Evolutionary conservation across 768 basidiomycete species (phyloP), one percentile per base, ranked within the genome.

Genomic region (Trichaptum fuscoviolaceum): DNA sequence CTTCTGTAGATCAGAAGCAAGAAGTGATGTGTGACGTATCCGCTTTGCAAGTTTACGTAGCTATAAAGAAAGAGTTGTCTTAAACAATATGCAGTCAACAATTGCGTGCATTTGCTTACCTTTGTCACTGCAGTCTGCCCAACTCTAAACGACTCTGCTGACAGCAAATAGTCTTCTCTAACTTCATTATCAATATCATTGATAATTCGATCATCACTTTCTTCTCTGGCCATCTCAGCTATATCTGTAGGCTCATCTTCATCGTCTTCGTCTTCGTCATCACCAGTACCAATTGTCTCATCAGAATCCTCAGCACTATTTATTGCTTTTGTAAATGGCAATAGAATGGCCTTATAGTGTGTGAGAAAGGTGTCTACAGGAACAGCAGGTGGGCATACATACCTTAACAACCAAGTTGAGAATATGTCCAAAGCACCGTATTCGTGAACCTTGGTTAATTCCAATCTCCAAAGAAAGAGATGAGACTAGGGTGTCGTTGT

Each of bases 301-400:
- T 67, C 62, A 27, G 58, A 30, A 58, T 58, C 57, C n/a, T 58
- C 9, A 26, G 57, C 57, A 58, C 57, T 9, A 59, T 66, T 67
- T 26, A 34, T 62, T 23, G 61, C 66, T 34, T 42, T 15, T 18
- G 67, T 66, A 62, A 73, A 72, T 30, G 59, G 67, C 1, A 69
- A 70, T 24, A 75, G 62, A 26, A 74, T 70, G 18, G 72, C 73
- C 74, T 75, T 59, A 3, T 57, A 18, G 25, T n/a, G 26, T 27
- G 35, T 63, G 30, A 59, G 26, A 62, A 20, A n/a, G 34, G 57
- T 8, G 35, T 64, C 3, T 1, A 57, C 15, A 57, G 35, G 34
- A 26, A 10, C 27, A 35, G 60, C 35, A 68, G n/a, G 12, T 30
- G 2, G 4, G 30, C 8, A n/a, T 24, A 62, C 27, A 34, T 64